phyloP scores from a whole-genome alignment of 2,329 filamentous ascomycete genomes.

The Trichocomaceae sp. region DNA sequence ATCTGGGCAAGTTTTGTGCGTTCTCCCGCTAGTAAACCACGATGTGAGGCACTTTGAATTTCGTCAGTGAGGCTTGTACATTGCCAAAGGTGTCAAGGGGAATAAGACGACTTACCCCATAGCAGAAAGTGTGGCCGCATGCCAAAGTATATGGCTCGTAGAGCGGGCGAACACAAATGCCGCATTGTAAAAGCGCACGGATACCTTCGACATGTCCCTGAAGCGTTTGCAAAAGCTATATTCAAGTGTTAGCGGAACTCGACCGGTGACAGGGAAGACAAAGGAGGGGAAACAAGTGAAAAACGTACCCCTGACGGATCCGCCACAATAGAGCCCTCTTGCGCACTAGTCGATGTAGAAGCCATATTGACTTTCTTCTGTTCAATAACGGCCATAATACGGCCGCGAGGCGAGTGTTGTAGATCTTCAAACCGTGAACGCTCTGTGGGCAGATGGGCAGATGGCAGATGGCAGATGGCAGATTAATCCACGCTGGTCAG shows the following conservation, averaged over 20 bases:
- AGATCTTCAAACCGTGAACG: neutral
- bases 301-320: slow-evolving; percentile 26
- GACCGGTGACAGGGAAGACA: slow-evolving; percentile 1
- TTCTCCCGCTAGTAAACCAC: slow-evolving; percentile 49
- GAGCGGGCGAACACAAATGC: slow-evolving; percentile 61
- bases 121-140: slow-evolving; percentile 68
- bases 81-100: neutral
- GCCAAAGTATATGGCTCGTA: slow-evolving; percentile 64
- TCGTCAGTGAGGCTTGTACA: slow-evolving; percentile 19
- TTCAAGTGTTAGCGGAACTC: slow-evolving; percentile 4
- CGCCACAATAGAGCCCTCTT: slow-evolving; percentile 2
- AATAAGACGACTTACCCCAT: slow-evolving; percentile 45
- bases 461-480: too few species aligned
- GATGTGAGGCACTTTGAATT: slow-evolving; percentile 48
- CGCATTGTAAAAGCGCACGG: slow-evolving; percentile 56
- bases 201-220: slow-evolving; percentile 56
- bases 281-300: neutral
- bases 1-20: slow-evolving; percentile 62
- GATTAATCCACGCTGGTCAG: neutral
- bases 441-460: neutral
- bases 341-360: slow-evolving; percentile 5
- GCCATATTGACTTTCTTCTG: slow-evolving; percentile 6
- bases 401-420: neutral
- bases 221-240: slow-evolving; percentile 36
- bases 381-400: slow-evolving; percentile 5